These are phyloP conservation scores for Tritrichomonas foetus DNA, from an alignment of 208 protist species.

Conservation along the genomic window DNA sequence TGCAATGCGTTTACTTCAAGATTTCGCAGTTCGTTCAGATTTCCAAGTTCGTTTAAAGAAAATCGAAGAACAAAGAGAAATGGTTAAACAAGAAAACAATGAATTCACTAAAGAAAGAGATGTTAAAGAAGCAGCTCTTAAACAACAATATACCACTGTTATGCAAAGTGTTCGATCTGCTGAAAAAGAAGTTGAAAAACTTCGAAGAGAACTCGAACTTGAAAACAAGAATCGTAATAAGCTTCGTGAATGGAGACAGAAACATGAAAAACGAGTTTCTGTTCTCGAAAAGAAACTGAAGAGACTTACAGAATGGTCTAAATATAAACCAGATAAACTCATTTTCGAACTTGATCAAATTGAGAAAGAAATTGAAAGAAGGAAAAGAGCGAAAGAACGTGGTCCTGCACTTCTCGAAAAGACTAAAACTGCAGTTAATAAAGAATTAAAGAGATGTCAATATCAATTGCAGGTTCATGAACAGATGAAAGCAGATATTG, in stretches of 20 bases:
- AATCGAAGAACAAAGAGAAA: conserved; percentile 31
- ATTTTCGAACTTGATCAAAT: background rate
- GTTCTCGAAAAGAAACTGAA: conserved; percentile 25
- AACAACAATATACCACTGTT: conserved; percentile 30
- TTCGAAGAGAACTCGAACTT: background rate
- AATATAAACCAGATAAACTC: conserved; percentile 31
- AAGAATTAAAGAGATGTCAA: background rate
- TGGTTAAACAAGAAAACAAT: conserved; percentile 9
- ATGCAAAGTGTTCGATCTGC: background rate
- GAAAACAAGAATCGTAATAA: conserved; percentile 20
- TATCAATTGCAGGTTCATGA: background rate
- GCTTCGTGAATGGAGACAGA: background rate
- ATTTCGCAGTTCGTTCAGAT: background rate
- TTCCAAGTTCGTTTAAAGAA: conserved; percentile 26
- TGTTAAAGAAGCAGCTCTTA: conserved; percentile 23
- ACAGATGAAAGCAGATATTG: background rate
- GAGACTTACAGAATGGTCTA: background rate
- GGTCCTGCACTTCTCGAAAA: background rate
- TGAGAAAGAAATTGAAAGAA: background rate
- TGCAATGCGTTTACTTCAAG: background rate
- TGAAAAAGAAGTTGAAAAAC: conserved; percentile 36
- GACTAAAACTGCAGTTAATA: background rate
- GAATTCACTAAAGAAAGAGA: conserved; percentile 28
- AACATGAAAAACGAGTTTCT: conserved; percentile 10
- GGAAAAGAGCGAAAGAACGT: background rate